Evolutionary conservation across 192 early-diverging fungal genomes (phyloP), one percentile per base, ranked within the genome.

Genomic region (Coemansia sp.): DNA sequence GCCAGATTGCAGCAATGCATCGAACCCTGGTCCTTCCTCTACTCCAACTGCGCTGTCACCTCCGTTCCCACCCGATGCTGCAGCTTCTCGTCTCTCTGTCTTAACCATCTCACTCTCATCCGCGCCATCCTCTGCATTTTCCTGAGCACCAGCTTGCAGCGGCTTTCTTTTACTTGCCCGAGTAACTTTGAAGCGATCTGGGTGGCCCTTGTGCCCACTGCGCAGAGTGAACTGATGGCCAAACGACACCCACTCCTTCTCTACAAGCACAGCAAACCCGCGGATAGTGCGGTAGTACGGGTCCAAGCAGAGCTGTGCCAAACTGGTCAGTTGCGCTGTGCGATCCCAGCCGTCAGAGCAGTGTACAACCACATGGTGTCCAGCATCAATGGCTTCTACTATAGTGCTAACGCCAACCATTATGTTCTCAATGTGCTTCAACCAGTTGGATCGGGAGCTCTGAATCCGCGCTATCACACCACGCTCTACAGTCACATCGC

Each of bases 281-380:
- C 82, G 78, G n/a, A 93, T 85, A 5, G 97, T 96, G 58, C 97
- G 92, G 74, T 95, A 99, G 72, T 88, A 97, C 5, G 97, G 95
- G 50, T 99, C 97, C 56, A 99, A 73, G 60, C 94, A 97, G 22
- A 99, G 64, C 72, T 93, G 87, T 49, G 95, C 85, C 21, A 95
- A 82, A 7, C 94, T 92, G 16, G 88, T 91, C 51, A 99, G 74
- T 76, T 99, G 97, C 19, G 94, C 90, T 0, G 97, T 99, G 22
- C 97, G 87, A 77, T 99, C 97, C 97, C 97, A 99, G 12, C 97
- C 97, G 69, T 99, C 97, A 49, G 94, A 96, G 84, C 97, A 99
- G 76, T 99, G 97, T 5, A 99, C 93, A 23, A 99, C 76, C 4
- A 93, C 94, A 59, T 96, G 95, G 6, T 86, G 83, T 53, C 88